A percentile compares a stretch with the other conserved stretches of the same genome.
These are phyloP conservation scores for Trichoderma polysporum DNA, from an alignment of 2,329 filamentous ascomycete species.

Conservation along the genomic window DNA sequence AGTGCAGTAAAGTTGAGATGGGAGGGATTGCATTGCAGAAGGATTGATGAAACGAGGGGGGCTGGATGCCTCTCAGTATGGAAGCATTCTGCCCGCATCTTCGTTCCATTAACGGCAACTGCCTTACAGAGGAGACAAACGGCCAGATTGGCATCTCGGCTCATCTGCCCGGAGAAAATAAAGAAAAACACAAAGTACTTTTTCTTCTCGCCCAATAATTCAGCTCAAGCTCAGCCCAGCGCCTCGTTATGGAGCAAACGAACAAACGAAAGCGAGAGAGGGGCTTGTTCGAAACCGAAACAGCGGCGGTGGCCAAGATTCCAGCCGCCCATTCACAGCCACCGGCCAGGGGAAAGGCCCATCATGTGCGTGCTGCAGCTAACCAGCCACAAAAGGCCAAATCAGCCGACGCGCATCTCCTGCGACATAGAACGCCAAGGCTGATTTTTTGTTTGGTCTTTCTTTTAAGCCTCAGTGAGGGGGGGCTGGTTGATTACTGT, in stretches of 20 bases:
- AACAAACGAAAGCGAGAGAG: neutral
- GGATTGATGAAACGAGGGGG: neutral
- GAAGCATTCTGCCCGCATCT: neutral
- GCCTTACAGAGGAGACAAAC: neutral
- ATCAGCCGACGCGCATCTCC: neutral
- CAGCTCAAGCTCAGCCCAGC: neutral
- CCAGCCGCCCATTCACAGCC: slow-evolving; percentile 15
- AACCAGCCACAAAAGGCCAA: neutral
- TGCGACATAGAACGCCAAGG: slow-evolving; percentile 8
- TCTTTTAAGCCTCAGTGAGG: too few species aligned
- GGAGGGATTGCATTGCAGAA: neutral
- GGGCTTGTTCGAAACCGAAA: neutral
- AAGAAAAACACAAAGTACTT: too few species aligned
- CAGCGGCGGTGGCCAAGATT: neutral
- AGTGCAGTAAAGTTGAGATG: too few species aligned
- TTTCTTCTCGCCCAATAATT: neutral
- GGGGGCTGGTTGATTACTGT: too few species aligned
- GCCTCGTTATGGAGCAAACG: neutral
- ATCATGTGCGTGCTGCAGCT: neutral
- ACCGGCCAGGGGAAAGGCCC: neutral
- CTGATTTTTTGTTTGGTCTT: neutral
- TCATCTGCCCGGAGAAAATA: neutral
- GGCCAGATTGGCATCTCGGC: neutral
- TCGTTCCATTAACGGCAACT: neutral
- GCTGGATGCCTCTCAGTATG: neutral